Evolutionary conservation across 1,284 basidiomycete species (phyloP), one percentile per base, ranked within the genome.

Genomic region (Pholiota adiposa): DNA sequence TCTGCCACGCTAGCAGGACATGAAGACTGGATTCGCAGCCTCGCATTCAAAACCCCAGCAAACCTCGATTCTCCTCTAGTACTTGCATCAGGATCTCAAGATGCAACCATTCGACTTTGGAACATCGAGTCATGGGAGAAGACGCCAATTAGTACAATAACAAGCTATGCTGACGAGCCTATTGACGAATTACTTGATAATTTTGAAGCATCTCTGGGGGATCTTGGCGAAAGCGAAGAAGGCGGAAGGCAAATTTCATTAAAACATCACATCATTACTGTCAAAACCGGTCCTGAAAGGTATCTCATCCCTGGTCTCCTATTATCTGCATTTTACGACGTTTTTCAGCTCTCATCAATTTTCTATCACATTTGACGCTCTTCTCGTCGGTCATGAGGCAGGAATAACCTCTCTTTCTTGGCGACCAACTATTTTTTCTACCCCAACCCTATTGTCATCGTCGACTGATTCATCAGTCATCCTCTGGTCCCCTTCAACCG

Each of bases 401-500:
- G 93, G 92, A 31, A 79, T 98, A n/a, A 97, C 94, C 0, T 91
- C 89, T 34, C 75, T 98, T 11, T 80, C 87, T 44, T 98, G 95
- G 94, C 82, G 88, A 18, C 86, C 88, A 1, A 66, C 69, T 23
- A 53, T 80, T 2, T 57, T 65, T 3, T 63, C 64, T 1, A 65
- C 65, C 21, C 78, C 87, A 0, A 86, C 86, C 0, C 82, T 98
- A 4, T 80, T 97, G 9, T 96, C 94, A 12, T 90, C 93, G 2
- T 96, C 96, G 0, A 89, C 92, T 0, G 96, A 98, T 74, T 96
- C 95, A 36, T 97, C 95, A 12, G 73, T 97, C 36, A 96, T 97
- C 62, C 76, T 97, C 51, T 98, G 96, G 96, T 88, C 90, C 1
- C 93, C 93, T 0, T 87, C 90, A 0, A 73, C 82, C 2, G 72